These are phyloP conservation scores for Saccharata proteae DNA, from an alignment of 2,329 filamentous ascomycete species.

Conservation along the genomic window DNA sequence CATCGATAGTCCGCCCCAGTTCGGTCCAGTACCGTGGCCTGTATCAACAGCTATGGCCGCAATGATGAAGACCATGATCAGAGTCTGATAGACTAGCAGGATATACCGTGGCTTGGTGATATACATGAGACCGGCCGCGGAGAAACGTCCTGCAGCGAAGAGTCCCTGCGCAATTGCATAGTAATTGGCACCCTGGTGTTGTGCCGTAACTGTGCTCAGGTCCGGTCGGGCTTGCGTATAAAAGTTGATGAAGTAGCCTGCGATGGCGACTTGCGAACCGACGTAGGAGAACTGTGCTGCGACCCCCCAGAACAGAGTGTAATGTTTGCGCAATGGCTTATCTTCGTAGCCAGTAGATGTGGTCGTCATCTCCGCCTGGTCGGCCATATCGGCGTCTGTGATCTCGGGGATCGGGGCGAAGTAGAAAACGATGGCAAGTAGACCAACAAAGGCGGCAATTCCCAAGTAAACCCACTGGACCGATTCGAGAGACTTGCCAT, in stretches of 20 bases:
- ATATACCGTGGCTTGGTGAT: slow-evolving; percentile 24
- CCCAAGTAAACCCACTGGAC: slow-evolving; percentile 77
- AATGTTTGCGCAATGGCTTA: slow-evolving; percentile 54
- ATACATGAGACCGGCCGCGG: slow-evolving; percentile 26
- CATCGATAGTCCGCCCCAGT: slow-evolving; percentile 25
- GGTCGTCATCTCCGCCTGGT: slow-evolving; percentile 24
- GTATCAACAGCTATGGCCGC: slow-evolving; percentile 22
- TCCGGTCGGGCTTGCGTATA: slow-evolving; percentile 23
- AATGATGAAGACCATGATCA: slow-evolving; percentile 25
- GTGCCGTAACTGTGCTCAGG: slow-evolving; percentile 14
- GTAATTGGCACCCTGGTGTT: slow-evolving; percentile 24
- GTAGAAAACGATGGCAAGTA: slow-evolving; percentile 55
- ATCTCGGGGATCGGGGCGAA: slow-evolving; percentile 59
- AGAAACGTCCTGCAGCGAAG: slow-evolving; percentile 25
- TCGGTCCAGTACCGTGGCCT: slow-evolving; percentile 15
- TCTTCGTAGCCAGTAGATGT: slow-evolving; percentile 40
- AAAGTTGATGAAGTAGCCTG: slow-evolving; percentile 32
- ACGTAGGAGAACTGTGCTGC: slow-evolving; percentile 44
- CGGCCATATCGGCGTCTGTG: slow-evolving; percentile 56
- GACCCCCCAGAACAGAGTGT: slow-evolving; percentile 24
- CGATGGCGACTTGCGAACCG: slow-evolving; percentile 42
- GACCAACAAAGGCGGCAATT: slow-evolving; percentile 59
- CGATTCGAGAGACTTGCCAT: slow-evolving; percentile 45
- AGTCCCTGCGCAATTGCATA: slow-evolving; percentile 26
- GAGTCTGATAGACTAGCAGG: slow-evolving; percentile 23